phyloP scores from a whole-genome alignment of 1,284 basidiomycete species.

The Tilletia walkeri region DNA sequence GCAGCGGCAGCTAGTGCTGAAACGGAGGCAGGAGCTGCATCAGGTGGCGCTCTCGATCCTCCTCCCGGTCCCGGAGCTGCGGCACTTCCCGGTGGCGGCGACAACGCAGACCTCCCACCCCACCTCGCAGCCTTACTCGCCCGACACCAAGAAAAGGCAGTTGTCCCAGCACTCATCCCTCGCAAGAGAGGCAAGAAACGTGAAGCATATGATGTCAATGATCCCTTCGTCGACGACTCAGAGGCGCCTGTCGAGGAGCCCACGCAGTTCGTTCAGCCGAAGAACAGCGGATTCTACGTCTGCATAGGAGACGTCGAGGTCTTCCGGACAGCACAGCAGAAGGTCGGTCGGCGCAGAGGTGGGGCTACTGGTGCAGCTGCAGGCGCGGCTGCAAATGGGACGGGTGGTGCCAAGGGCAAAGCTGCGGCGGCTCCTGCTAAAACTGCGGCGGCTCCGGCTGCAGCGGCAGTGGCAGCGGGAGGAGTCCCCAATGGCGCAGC shows the following conservation, averaged over 20 bases:
- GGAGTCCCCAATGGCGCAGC: neutral
- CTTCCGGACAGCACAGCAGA: conserved; percentile 32
- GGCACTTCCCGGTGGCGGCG: conserved; percentile 20
- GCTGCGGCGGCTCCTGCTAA: neutral
- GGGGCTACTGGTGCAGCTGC: neutral
- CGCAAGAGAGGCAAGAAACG: conserved; percentile 33
- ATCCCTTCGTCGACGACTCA: conserved; percentile 97
- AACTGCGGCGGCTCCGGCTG: neutral
- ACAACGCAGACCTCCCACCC: neutral
- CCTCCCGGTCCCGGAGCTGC: conserved; percentile 40
- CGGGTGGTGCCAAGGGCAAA: neutral
- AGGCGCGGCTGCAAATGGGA: neutral
- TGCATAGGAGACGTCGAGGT: conserved; percentile 50
- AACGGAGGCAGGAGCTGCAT: conserved; percentile 31
- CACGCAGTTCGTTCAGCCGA: conserved; percentile 86
- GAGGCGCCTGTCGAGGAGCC: conserved; percentile 86
- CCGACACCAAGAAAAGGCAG: conserved; percentile 11
- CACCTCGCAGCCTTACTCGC: conserved; percentile 7
- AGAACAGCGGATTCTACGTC: conserved; percentile 91
- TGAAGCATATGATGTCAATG: conserved; percentile 73
- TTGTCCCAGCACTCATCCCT: conserved; percentile 3
- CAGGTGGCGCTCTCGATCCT: too few relatives aligned
- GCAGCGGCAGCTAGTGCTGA: conserved; percentile 17
- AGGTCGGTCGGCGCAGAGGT: neutral
- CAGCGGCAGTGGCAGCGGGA: conserved; percentile 8